phyloP scores from a whole-genome alignment of 352 stramenopile genomes.

The Pythium rishiriense region DNA sequence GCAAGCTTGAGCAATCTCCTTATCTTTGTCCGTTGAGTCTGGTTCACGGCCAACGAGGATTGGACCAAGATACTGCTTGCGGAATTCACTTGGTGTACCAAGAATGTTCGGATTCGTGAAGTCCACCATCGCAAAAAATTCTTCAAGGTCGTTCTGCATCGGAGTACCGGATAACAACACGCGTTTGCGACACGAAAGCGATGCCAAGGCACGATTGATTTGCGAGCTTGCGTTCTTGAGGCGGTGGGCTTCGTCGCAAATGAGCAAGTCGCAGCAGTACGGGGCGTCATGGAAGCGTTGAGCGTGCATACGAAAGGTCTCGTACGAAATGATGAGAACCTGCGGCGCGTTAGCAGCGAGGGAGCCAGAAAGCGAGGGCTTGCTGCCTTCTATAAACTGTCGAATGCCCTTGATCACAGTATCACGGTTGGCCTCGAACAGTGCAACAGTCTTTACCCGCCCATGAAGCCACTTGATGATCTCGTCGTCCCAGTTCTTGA shows the following conservation, averaged over 20 bases:
- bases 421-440: constrained; percentile 82
- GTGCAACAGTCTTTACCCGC: constrained; percentile 77
- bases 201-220: constrained; percentile 81
- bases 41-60: constrained; percentile 91
- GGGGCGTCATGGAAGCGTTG: constrained; percentile 88
- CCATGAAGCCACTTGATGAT: constrained; percentile 89
- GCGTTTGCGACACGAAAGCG: constrained; percentile 87
- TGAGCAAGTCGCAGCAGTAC: constrained; percentile 93
- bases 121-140: constrained; percentile 98
- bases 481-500: constrained; percentile 91
- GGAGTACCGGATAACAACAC: constrained; percentile 97
- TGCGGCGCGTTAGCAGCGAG: constrained; percentile 45
- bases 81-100: constrained; percentile 88
- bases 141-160: constrained; percentile 99
- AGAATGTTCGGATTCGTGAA: constrained; percentile 89
- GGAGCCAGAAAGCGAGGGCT: constrained; percentile 40
- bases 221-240: constrained; percentile 98
- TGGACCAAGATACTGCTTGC: constrained; percentile 89
- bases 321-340: constrained; percentile 88
- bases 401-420: constrained; percentile 83
- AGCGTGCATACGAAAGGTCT: constrained; percentile 94
- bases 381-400: constrained; percentile 82
- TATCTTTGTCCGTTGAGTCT: constrained; percentile 85
- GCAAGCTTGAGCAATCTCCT: constrained; percentile 73
- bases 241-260: constrained; percentile 98